A percentile compares a stretch with the other conserved stretches of the same genome.
Conservation (phyloP, 176 grass and related monocot species). For the Echinochloa phyllopogon region DNA sequence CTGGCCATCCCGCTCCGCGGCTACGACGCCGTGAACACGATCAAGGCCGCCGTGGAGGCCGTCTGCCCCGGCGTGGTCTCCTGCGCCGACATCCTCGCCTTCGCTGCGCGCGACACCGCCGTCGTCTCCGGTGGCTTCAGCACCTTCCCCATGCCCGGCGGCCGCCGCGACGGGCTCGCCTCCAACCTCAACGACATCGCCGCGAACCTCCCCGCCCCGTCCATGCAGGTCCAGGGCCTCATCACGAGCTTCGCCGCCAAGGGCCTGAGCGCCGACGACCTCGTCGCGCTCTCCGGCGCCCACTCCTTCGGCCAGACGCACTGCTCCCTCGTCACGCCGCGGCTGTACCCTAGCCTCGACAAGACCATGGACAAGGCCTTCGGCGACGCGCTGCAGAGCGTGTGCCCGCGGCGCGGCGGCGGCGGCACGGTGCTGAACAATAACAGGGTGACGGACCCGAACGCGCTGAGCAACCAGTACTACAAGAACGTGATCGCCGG, state of each 20-base stretch:
- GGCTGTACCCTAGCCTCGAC: constrained; percentile 60
- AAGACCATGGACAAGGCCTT: constrained; percentile 43
- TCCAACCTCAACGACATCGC: constrained; percentile 33
- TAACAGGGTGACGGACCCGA: constrained; percentile 39
- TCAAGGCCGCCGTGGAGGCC: constrained; percentile 49
- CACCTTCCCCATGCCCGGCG: constrained; percentile 54
- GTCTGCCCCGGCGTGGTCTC: constrained; percentile 47
- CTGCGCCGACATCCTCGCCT: constrained; percentile 67
- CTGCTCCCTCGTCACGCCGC: constrained; percentile 45
- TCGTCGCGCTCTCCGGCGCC: constrained; percentile 61
- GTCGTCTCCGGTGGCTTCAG: constrained; percentile 32
- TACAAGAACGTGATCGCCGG: constrained; percentile 27
- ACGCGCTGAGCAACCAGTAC: constrained; percentile 47
- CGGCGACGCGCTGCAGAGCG: not conserved
- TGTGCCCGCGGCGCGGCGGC: constrained; percentile 17
- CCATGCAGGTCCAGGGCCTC: constrained; percentile 28
- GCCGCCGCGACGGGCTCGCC: constrained; percentile 55
- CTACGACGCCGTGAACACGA: constrained; percentile 46
- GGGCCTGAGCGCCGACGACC: constrained; percentile 48
- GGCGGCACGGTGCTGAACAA: not conserved
- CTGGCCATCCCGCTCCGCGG: constrained; percentile 36
- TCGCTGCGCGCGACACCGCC: constrained; percentile 53
- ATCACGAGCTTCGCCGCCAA: constrained; percentile 32
- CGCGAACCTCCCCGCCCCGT: constrained; percentile 23
- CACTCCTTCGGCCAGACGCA: constrained; percentile 59